phyloP scores from a whole-genome alignment of 805 yeast genomes.

The Saccharomycopsis schoenii region DNA sequence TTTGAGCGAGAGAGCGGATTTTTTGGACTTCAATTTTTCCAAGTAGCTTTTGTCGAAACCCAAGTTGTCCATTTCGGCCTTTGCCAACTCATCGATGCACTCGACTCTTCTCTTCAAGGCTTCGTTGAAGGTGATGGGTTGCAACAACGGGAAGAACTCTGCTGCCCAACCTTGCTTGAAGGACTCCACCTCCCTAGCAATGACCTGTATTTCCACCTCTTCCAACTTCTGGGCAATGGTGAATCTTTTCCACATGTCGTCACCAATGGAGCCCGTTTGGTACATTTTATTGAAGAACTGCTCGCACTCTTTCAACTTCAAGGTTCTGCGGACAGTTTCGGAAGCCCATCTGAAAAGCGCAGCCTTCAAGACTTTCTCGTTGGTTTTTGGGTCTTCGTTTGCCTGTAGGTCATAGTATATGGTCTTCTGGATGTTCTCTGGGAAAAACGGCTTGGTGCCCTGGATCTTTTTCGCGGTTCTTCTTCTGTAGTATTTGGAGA shows the following conservation, averaged over 20 bases:
- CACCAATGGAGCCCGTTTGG: constrained; percentile 86
- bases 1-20: background rate
- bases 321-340: constrained; percentile 75
- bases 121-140: constrained; percentile 86
- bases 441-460: constrained; percentile 64
- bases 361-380: constrained; percentile 68
- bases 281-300: constrained; percentile 61
- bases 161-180: constrained; percentile 76
- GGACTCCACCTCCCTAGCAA: constrained; percentile 64
- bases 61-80: constrained; percentile 26
- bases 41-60: constrained; percentile 18
- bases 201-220: constrained; percentile 70
- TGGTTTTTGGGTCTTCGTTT: constrained; percentile 47
- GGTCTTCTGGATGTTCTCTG: constrained; percentile 53
- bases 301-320: constrained; percentile 73
- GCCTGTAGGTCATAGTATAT: constrained; percentile 52
- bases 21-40: background rate
- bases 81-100: constrained; percentile 32
- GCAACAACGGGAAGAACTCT: constrained; percentile 64
- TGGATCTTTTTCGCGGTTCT: constrained; percentile 40
- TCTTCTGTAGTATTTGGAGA: constrained; percentile 58
- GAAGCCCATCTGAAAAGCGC: constrained; percentile 66
- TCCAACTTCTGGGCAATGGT: constrained; percentile 68
- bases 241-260: constrained; percentile 73
- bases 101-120: constrained; percentile 70